These are phyloP conservation scores for Rhodotorula sp. DNA, from an alignment of 1,284 basidiomycete genomes.

Conservation along the genomic window DNA sequence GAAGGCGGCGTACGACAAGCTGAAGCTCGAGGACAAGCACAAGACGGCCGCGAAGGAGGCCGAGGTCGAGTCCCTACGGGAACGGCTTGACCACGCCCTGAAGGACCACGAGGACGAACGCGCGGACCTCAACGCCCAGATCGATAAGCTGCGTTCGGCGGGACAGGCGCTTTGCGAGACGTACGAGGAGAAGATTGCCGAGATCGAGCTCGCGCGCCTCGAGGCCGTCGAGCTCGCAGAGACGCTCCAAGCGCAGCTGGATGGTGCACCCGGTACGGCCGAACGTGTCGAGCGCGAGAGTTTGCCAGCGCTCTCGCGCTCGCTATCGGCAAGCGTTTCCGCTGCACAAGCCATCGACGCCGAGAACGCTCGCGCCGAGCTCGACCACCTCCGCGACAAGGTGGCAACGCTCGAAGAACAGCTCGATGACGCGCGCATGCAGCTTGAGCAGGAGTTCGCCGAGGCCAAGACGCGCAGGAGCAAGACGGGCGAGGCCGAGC, in stretches of 20 bases:
- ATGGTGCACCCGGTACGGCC: slow-evolving; percentile 41
- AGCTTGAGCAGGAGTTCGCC: slow-evolving; percentile 71
- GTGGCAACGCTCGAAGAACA: slow-evolving; percentile 76
- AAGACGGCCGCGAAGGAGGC: slow-evolving; percentile 44
- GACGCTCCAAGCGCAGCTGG: slow-evolving; percentile 64
- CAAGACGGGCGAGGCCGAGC: slow-evolving; percentile 68
- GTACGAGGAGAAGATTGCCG: slow-evolving; percentile 81
- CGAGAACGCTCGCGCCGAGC: slow-evolving; percentile 78
- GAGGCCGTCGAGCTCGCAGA: slow-evolving; percentile 70
- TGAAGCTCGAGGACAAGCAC: slow-evolving; percentile 33
- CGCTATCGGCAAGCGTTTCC: slow-evolving; percentile 18
- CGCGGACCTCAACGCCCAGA: slow-evolving; percentile 55
- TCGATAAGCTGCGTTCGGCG: slow-evolving; percentile 74
- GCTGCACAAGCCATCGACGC: slow-evolving; percentile 84
- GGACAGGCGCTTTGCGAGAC: slow-evolving; percentile 70
- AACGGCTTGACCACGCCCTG: slow-evolving; percentile 28
- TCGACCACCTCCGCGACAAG: slow-evolving; percentile 78
- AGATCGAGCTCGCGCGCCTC: slow-evolving; percentile 69
- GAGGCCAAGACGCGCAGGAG: slow-evolving; percentile 60
- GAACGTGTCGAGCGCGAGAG: slow-evolving; percentile 15
- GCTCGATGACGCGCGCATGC: slow-evolving; percentile 72
- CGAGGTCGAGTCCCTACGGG: slow-evolving; percentile 46
- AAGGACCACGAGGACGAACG: slow-evolving; percentile 52
- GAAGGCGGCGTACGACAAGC: slow-evolving; percentile 36
- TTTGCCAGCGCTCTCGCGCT: neutral